Conservation (phyloP, 768 basidiomycete genomes). For the Mycena crocata region DNA sequence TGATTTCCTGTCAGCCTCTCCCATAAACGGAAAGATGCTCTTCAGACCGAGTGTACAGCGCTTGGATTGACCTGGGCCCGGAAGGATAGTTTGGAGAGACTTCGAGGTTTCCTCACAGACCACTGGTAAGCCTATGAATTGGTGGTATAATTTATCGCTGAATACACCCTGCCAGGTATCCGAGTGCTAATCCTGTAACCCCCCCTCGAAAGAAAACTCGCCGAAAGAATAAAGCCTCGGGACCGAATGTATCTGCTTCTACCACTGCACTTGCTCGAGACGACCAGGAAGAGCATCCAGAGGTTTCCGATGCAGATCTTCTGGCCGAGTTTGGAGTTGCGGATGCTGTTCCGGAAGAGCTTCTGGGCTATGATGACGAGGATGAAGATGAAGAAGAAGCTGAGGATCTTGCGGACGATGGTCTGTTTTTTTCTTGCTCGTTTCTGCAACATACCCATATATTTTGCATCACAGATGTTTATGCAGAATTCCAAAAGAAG, state of each 20-base stretch:
- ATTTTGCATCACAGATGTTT: too few relatives aligned
- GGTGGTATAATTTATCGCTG: not conserved
- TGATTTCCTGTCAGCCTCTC: not conserved
- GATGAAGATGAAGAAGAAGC: not conserved
- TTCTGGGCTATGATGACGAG: not conserved
- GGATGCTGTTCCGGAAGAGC: not conserved
- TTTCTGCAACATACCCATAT: too few relatives aligned
- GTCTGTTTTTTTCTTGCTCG: too few relatives aligned
- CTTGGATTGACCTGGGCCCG: not conserved
- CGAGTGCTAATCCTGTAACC: not conserved
- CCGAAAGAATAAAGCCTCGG: not conserved
- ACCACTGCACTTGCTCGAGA: not conserved
- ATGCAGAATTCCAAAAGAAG: not conserved
- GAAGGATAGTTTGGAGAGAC: not conserved
- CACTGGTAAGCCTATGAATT: not conserved
- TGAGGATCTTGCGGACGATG: not conserved
- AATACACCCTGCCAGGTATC: not conserved
- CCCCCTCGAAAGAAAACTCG: conserved; percentile 4
- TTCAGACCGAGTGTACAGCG: not conserved
- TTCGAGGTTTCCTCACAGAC: conserved; percentile 3
- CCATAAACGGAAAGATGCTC: not conserved
- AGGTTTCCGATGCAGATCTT: not conserved
- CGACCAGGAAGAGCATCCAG: too few relatives aligned
- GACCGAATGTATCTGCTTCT: not conserved
- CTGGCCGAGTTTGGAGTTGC: not conserved